These are phyloP conservation scores for Fraxinus dipetala DNA, from an alignment of 305 asterid species.

Conservation along the genomic window DNA sequence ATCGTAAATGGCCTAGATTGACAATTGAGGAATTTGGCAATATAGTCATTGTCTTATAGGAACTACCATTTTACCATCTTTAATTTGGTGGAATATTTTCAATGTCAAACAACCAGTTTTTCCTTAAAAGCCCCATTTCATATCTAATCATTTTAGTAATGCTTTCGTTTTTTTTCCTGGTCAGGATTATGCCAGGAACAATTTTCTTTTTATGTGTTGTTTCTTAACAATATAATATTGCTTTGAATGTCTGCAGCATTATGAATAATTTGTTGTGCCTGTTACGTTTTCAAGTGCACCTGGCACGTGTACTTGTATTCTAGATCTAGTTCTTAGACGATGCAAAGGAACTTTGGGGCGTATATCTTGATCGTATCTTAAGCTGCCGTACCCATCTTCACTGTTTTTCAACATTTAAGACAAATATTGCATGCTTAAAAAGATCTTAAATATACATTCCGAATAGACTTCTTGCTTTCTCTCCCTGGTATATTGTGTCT, in stretches of 20 bases:
- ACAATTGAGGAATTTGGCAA: background rate
- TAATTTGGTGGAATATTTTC: background rate
- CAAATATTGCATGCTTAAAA: background rate
- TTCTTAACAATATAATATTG: background rate
- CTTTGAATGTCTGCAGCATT: background rate
- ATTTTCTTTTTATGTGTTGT: background rate
- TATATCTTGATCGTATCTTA: background rate
- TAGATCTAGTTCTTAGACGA: background rate
- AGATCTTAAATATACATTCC: background rate
- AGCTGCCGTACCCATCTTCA: background rate
- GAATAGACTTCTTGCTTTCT: background rate
- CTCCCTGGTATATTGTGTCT: background rate
- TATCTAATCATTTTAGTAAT: background rate
- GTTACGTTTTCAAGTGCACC: background rate
- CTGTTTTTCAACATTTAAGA: background rate
- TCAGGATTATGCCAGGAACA: background rate
- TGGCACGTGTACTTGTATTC: background rate
- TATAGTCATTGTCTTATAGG: background rate
- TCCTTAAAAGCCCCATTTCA: background rate
- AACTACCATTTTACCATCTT: background rate
- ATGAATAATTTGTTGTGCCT: background rate
- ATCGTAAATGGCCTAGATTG: background rate
- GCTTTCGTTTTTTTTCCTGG: background rate
- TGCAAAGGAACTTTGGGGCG: background rate
- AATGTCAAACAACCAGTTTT: background rate